Evolutionary conservation across 1,284 basidiomycete genomes (phyloP).

Genomic region (Leccinum olivaceoglutinosum): DNA sequence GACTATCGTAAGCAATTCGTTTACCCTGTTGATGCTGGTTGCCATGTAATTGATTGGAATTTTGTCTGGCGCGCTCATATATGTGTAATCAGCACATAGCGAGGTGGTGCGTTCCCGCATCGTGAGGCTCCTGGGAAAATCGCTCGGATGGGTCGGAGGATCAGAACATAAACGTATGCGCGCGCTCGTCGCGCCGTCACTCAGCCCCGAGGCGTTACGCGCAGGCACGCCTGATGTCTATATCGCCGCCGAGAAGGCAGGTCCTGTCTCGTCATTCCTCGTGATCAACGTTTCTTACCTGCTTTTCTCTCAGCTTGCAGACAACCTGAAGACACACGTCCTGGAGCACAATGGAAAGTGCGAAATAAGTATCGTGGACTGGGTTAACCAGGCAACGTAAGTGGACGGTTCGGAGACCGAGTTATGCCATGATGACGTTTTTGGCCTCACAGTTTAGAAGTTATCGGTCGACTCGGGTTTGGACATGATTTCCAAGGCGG

Average conservation of each 20-base stretch:
- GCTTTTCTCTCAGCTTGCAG: constrained; percentile 1
- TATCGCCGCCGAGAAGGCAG: constrained; percentile 8
- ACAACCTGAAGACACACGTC: constrained; percentile 3
- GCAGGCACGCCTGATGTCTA: constrained; percentile 5
- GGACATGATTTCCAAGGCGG: constrained; percentile 9
- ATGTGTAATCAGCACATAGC: constrained; percentile 2
- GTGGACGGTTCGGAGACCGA: not conserved
- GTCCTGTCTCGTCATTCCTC: not conserved
- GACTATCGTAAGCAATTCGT: constrained; percentile 6
- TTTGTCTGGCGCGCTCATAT: not conserved
- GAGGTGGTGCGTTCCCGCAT: constrained; percentile 5
- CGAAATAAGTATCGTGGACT: constrained; percentile 9
- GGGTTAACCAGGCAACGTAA: constrained; percentile 10
- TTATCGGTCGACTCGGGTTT: constrained; percentile 8
- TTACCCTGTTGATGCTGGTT: not conserved
- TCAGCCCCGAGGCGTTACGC: constrained; percentile 7
- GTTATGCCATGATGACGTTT: not conserved
- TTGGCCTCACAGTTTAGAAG: constrained; percentile 1
- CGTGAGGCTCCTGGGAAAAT: constrained; percentile 5
- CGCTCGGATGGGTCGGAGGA: constrained; percentile 10
- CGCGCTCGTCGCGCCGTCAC: constrained; percentile 6
- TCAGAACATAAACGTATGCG: constrained; percentile 10
- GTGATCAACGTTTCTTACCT: not conserved
- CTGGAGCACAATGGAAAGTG: constrained; percentile 1
- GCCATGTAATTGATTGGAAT: not conserved